These are phyloP conservation scores for Candida mattraensis DNA, from an alignment of 805 yeast genomes.

Conservation along the genomic window DNA sequence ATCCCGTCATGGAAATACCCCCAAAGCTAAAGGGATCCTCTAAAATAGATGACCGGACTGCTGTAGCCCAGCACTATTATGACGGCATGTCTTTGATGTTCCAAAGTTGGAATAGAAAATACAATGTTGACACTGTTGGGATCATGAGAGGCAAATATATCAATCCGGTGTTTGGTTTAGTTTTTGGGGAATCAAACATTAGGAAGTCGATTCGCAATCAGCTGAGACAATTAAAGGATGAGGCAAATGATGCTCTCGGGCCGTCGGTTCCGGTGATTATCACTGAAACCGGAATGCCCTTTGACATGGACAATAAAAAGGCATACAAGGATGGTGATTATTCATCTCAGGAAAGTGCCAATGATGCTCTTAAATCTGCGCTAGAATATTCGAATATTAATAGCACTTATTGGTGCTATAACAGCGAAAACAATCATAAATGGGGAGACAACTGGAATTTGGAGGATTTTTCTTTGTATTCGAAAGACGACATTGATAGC, in stretches of 20 bases:
- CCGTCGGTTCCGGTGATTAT: constrained; percentile 65
- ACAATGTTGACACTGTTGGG: constrained; percentile 88
- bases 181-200: constrained; percentile 78
- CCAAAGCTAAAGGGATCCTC: constrained; percentile 58
- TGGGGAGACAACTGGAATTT: constrained; percentile 95
- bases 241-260: constrained; percentile 65
- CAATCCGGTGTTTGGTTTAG: constrained; percentile 72
- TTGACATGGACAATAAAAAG: constrained; percentile 82
- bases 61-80: constrained; percentile 86
- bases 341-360: constrained; percentile 72
- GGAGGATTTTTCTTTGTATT: constrained; percentile 90
- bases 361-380: constrained; percentile 80
- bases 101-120: constrained; percentile 79
- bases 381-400: constrained; percentile 71
- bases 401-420: constrained; percentile 86
- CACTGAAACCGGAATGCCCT: constrained; percentile 97
- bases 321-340: constrained; percentile 71
- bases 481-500: constrained; percentile 52
- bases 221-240: constrained; percentile 62
- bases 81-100: constrained; percentile 94
- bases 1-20: constrained; percentile 78
- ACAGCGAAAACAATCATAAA: constrained; percentile 66
- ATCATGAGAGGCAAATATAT: constrained; percentile 75
- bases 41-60: constrained; percentile 61
- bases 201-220: constrained; percentile 71